Conservation (phyloP, 2,329 filamentous ascomycete genomes). For the Trichoderma pleuroti region DNA sequence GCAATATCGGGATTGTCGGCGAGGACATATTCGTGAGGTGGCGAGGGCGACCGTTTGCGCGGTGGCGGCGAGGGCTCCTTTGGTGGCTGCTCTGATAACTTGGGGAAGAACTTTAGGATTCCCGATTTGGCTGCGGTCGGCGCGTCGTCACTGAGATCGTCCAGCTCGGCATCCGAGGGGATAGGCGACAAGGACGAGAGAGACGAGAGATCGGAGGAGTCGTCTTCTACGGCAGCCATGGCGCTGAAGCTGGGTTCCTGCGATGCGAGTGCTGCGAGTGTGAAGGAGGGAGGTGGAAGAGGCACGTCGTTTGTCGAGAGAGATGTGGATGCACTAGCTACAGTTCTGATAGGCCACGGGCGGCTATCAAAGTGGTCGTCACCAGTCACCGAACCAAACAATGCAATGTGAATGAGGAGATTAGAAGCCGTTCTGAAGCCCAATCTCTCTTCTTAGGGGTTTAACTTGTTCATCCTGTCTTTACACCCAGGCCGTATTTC, state of each 20-base stretch:
- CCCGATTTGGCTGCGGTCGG: slow-evolving; percentile 51
- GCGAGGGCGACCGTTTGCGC: slow-evolving; percentile 79
- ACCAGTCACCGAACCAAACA: slow-evolving; percentile 21
- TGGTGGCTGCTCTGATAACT: slow-evolving; percentile 48
- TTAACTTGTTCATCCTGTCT: slow-evolving; percentile 3
- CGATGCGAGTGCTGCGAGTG: slow-evolving; percentile 25
- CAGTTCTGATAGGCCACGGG: slow-evolving; percentile 31
- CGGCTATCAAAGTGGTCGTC: slow-evolving; percentile 24
- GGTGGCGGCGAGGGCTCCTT: slow-evolving; percentile 62
- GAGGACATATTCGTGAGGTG: slow-evolving; percentile 83
- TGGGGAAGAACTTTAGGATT: slow-evolving; percentile 66
- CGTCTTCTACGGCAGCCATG: slow-evolving; percentile 56
- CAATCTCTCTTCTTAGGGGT: neutral
- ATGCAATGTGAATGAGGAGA: neutral
- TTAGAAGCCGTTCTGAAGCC: neutral
- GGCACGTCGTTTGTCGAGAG: slow-evolving; percentile 28
- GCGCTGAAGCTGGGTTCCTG: slow-evolving; percentile 27
- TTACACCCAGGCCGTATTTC: slow-evolving; percentile 12
- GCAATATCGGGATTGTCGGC: slow-evolving; percentile 91
- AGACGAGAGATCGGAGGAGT: slow-evolving; percentile 62
- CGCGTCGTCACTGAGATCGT: slow-evolving; percentile 39
- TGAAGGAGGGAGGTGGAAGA: slow-evolving; percentile 29
- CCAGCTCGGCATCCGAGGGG: slow-evolving; percentile 46
- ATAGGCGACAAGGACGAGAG: slow-evolving; percentile 47
- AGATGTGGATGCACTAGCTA: slow-evolving; percentile 33